These are phyloP conservation scores for Trichosporon coremiiforme DNA, from an alignment of 1,284 basidiomycete genomes.

Conservation along the genomic window DNA sequence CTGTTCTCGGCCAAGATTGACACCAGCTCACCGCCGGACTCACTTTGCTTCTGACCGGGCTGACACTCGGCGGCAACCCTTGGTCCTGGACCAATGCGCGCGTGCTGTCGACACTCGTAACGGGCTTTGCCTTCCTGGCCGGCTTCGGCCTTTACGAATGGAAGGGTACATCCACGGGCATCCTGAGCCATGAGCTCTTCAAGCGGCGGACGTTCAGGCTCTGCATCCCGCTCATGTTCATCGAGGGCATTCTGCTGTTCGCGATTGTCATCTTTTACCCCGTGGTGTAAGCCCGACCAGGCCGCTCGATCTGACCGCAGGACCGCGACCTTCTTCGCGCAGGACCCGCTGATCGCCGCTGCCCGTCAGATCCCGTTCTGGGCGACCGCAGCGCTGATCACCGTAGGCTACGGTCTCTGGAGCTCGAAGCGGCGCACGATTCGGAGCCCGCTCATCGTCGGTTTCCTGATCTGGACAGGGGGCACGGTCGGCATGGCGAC, in stretches of 20 bases:
- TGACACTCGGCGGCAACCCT: too few relatives aligned
- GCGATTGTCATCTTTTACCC: constrained; percentile 30
- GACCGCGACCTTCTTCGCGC: constrained; percentile 27
- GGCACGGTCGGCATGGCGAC: constrained; percentile 31
- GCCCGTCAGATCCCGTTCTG: constrained; percentile 24
- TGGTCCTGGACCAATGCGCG: constrained; percentile 25
- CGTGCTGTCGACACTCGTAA: constrained; percentile 21
- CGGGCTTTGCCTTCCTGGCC: constrained; percentile 20
- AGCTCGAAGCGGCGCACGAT: constrained; percentile 28
- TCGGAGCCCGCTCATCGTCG: constrained; percentile 25
- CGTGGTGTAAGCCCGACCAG: constrained; percentile 11
- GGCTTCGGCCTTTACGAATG: constrained; percentile 24
- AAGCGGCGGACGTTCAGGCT: constrained; percentile 26
- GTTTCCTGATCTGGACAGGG: constrained; percentile 29
- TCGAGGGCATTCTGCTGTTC: constrained; percentile 33
- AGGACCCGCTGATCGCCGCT: constrained; percentile 22
- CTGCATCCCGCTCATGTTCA: constrained; percentile 29
- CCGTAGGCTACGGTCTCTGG: constrained; percentile 32
- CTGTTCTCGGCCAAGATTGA: background rate
- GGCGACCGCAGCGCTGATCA: constrained; percentile 17
- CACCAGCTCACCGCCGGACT: constrained; percentile 17
- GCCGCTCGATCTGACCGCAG: background rate
- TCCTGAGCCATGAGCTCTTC: constrained; percentile 35
- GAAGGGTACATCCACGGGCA: constrained; percentile 25
- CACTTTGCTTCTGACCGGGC: constrained; percentile 18